phyloP scores from a whole-genome alignment of 2,329 filamentous ascomycete species.

The Chaetomium sp. region DNA sequence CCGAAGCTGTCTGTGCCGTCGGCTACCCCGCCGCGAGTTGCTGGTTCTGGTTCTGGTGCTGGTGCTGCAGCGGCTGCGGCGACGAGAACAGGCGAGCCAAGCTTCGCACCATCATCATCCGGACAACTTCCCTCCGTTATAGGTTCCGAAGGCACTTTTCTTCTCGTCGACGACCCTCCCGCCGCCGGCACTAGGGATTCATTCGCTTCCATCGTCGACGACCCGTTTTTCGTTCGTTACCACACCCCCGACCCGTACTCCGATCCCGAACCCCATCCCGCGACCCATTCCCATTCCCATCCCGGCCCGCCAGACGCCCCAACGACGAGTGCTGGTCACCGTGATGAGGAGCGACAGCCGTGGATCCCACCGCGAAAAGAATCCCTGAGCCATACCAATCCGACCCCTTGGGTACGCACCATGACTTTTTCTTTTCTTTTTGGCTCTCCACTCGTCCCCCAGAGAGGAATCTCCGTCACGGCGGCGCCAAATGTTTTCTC shows the following conservation, averaged over 20 bases:
- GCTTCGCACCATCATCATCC: conserved; percentile 19
- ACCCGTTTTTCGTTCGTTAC: conserved; percentile 56
- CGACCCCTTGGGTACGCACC: conserved; percentile 37
- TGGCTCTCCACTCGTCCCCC: not conserved
- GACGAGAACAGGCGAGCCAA: conserved; percentile 20
- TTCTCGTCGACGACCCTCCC: conserved; percentile 36
- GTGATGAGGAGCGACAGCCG: conserved; percentile 46
- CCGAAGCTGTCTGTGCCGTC: conserved; percentile 27
- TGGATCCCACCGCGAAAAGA: conserved; percentile 54
- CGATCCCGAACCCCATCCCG: conserved; percentile 37
- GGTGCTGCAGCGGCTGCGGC: conserved; percentile 9
- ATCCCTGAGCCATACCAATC: conserved; percentile 45
- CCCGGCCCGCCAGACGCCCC: conserved; percentile 24
- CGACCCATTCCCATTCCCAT: conserved; percentile 40
- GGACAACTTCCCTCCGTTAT: conserved; percentile 26
- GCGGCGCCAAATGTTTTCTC: not conserved
- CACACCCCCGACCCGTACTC: conserved; percentile 41
- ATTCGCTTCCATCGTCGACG: conserved; percentile 56
- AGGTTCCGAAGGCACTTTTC: conserved; percentile 33
- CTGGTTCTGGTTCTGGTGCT: conserved; percentile 14
- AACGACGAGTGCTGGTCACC: conserved; percentile 26
- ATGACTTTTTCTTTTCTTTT: conserved; percentile 1
- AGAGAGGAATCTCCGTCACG: not conserved
- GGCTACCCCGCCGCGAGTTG: conserved; percentile 27
- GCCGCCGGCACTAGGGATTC: conserved; percentile 47